Percentiles rank a stretch among this genome's conserved stretches.
phyloP scores from a whole-genome alignment of 495 filamentous ascomycete genomes.

The Penicillium pancosmium region DNA sequence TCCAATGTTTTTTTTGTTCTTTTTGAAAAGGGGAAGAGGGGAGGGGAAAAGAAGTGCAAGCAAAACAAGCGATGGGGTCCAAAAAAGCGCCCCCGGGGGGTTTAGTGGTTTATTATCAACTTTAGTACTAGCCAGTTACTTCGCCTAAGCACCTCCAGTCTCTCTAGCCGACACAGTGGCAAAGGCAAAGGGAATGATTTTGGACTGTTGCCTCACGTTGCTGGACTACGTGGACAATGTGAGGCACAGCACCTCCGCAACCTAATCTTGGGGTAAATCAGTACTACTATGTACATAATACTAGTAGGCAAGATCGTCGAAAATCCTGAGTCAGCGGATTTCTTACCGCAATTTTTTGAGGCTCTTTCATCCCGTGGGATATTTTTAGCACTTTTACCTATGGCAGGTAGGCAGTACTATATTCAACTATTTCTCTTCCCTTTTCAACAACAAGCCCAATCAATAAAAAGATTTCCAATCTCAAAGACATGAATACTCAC shows the following conservation, averaged over 20 bases:
- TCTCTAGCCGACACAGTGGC: neutral
- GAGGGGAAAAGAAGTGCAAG: constrained; percentile 7
- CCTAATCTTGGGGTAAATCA: neutral
- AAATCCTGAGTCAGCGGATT: neutral
- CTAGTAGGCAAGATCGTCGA: neutral
- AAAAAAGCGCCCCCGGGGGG: neutral
- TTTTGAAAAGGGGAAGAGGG: neutral
- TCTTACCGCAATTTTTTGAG: neutral
- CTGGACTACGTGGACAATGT: neutral
- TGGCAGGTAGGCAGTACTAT: too few species aligned
- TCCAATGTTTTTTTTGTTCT: neutral
- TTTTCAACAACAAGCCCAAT: too few species aligned
- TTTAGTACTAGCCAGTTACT: neutral
- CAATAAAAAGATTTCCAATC: too few species aligned
- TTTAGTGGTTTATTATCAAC: neutral
- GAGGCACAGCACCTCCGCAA: neutral
- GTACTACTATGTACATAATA: too few species aligned
- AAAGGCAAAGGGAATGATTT: neutral
- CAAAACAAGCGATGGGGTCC: neutral
- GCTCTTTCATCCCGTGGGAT: neutral
- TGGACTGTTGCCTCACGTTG: neutral
- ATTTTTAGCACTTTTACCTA: neutral
- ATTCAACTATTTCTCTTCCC: too few species aligned
- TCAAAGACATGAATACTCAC: too few species aligned
- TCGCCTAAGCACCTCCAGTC: neutral